Base-by-base conservation (phyloP, 2,329 filamentous ascomycete genomes). In the Nothophaeocryptopus gaeumannii region DNA sequence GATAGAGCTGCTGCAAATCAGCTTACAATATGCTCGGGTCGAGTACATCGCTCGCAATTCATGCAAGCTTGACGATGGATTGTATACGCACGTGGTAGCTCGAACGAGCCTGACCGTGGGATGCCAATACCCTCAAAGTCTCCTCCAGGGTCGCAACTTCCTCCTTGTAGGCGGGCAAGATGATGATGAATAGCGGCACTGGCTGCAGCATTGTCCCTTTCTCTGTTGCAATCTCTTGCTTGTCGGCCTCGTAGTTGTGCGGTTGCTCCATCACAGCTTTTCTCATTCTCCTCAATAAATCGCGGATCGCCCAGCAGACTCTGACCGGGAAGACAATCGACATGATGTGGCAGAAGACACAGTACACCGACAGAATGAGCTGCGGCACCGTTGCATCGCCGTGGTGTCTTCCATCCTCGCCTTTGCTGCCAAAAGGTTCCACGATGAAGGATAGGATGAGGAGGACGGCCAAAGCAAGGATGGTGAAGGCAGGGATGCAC, bases 111-210 rank as follows among this genome's bases (percentile, higher is more conserved):
- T 81, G 78, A 0, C 81, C 76, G 62, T 89, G 85, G 29, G 78
- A 84, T 5, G 83, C 83, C 52, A 88, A 69, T 15, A 88, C 84
- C 35, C 83, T 80, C 14, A 89, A 69, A 0, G 85, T 88, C 63
- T 86, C 83, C 55, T 80, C 76, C 39, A 88, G 72, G 0, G 82
- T 86, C 50, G 85, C 82, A 49, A 83, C 71, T 49, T 88, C 84
- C 66, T 89, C 85, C 67, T 86, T 86, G 71, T 88, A 89, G 62
- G 87, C 87, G 13, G 85, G 85, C 37, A 89, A 75, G 55, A 88
- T 74, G 54, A 89, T 85, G 11, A 63, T 87, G 83, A 29, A 86
- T 70, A 47, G 85, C 68, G 63, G 63, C 8, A 55, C 50, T n/a
- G 61, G 59, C 33, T 60, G 50, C 20, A 55, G 46, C 26, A 53